Evolutionary conservation across 192 early-diverging fungal genomes (phyloP).

Genomic region (Physocladia obscura): DNA sequence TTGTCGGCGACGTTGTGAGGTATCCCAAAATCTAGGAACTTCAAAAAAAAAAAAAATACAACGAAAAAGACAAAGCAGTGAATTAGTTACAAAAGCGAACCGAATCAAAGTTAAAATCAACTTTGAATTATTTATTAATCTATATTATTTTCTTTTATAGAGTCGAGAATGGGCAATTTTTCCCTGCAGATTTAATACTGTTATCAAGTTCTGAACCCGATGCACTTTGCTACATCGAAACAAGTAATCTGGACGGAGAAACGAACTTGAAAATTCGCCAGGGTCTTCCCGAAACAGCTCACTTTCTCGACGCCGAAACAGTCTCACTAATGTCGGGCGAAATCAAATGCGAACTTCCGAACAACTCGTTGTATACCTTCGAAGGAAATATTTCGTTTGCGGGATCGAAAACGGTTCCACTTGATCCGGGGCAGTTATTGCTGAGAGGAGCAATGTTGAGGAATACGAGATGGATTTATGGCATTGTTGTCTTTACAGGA

Average conservation of each 20-base stretch:
- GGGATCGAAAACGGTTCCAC: constrained; percentile 65
- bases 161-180: constrained; percentile 81
- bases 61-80: too few relatives aligned
- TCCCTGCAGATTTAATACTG: constrained; percentile 91
- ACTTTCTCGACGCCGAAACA: constrained; percentile 66
- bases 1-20: constrained; percentile 90
- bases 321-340: constrained; percentile 52
- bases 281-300: constrained; percentile 82
- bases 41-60: too few relatives aligned
- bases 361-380: constrained; percentile 95
- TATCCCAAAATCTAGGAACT: not conserved
- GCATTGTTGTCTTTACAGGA: constrained; percentile 96
- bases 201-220: constrained; percentile 92
- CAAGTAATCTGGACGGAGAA: constrained; percentile 96
- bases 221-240: constrained; percentile 96
- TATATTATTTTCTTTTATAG: not conserved
- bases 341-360: constrained; percentile 88
- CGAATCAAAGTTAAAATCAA: not conserved
- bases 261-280: constrained; percentile 98
- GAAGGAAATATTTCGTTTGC: constrained; percentile 68
- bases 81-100: too few relatives aligned
- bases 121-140: not conserved
- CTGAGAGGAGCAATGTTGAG: constrained; percentile 83
- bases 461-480: constrained; percentile 95
- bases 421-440: constrained; percentile 88